Evolutionary conservation across 805 yeast species (phyloP).

Genomic region (Kuraishia borneana): DNA sequence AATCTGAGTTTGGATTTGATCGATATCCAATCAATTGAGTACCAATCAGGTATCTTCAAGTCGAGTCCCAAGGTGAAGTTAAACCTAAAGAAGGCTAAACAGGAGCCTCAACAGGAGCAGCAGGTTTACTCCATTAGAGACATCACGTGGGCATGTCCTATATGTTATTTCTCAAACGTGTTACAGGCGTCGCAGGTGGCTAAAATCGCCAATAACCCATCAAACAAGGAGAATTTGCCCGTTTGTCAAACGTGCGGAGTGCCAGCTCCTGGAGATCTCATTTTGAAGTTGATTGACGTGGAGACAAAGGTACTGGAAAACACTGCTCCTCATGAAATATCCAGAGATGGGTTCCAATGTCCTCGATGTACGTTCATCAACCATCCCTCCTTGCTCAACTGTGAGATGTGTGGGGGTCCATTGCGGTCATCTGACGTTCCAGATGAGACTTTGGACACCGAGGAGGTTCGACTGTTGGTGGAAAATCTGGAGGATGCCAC

Average conservation of each 20-base stretch:
- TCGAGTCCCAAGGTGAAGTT: conserved; percentile 67
- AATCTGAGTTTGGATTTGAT: conserved; percentile 7
- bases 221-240: conserved; percentile 21
- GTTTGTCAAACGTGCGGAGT: conserved; percentile 58
- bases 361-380: conserved; percentile 56
- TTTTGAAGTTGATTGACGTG: conserved; percentile 12
- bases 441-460: conserved; percentile 2
- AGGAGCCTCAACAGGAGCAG: background rate
- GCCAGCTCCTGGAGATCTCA: conserved; percentile 23
- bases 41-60: conserved; percentile 48
- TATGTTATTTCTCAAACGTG: conserved; percentile 64
- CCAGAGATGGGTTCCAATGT: conserved; percentile 27
- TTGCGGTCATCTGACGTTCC: conserved; percentile 19
- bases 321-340: background rate
- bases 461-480: background rate
- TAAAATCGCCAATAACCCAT: conserved; percentile 3
- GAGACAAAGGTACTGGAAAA: background rate
- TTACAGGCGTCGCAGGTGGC: conserved; percentile 13
- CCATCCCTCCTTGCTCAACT: conserved; percentile 63
- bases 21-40: conserved; percentile 10
- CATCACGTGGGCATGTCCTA: conserved; percentile 73
- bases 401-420: conserved; percentile 81
- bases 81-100: conserved; percentile 6
- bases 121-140: conserved; percentile 5
- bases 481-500: conserved; percentile 13